phyloP scores from a whole-genome alignment of 192 early-diverging fungal genomes.

The Neocallimastix lanati region DNA sequence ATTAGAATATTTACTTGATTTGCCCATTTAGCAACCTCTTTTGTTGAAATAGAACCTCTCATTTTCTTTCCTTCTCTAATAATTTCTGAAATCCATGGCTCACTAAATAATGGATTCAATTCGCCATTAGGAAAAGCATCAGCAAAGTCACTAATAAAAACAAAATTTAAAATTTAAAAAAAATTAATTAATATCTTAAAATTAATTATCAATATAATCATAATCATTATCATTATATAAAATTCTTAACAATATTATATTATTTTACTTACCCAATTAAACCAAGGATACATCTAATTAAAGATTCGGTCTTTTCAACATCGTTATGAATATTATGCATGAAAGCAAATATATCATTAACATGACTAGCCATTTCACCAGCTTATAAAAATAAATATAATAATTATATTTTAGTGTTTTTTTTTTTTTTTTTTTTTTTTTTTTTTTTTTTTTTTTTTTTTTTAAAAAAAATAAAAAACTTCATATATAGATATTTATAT shows the following conservation, averaged over 20 bases:
- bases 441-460: too few relatives aligned
- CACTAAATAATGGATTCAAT: conserved; percentile 39
- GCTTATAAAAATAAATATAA: conserved; percentile 19
- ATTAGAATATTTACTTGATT: conserved; percentile 5
- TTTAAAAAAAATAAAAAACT: too few relatives aligned
- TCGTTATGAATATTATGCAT: conserved; percentile 44
- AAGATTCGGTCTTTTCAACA: conserved; percentile 37
- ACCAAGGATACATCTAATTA: conserved; percentile 63
- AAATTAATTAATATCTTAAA: too few relatives aligned
- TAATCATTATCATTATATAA: too few relatives aligned
- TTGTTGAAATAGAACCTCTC: conserved; percentile 12
- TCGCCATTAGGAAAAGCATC: conserved; percentile 65
- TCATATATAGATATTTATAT: too few relatives aligned
- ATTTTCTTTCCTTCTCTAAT: conserved; percentile 57
- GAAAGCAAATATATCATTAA: conserved; percentile 62
- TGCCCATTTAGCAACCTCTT: conserved; percentile 48
- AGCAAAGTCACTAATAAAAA: conserved; percentile 61
- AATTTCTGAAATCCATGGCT: conserved; percentile 57
- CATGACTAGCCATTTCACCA: conserved; percentile 34
- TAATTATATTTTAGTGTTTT: too few relatives aligned
- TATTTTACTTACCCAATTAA: conserved; percentile 61
- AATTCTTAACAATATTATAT: too few relatives aligned
- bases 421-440: too few relatives aligned
- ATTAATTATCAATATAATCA: too few relatives aligned
- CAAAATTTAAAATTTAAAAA: too few relatives aligned